Evolutionary conservation across 2,329 filamentous ascomycete species (phyloP), one percentile per base, ranked within the genome.

Genomic region (Mycosphaerelloides madeirae): DNA sequence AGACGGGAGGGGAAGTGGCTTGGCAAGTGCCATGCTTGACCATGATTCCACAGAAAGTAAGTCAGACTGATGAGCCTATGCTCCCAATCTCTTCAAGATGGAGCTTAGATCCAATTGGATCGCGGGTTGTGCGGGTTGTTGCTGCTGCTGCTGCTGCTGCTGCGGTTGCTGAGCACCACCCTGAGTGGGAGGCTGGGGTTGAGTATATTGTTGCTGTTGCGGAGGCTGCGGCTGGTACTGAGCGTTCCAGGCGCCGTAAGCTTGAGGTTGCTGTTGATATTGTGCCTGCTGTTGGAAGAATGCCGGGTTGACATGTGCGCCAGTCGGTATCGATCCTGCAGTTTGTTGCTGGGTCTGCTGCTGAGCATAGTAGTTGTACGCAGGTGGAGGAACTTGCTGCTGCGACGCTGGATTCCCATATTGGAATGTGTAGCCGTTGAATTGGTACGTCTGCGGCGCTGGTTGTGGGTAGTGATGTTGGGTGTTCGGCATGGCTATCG

Each of bases 381-480:
- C 60, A 37, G 60, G 57, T 36, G 40, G 22, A 33, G 37, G 32
- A 20, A 31, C 38, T 19, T 31, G 33, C 7, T 38, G 38, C 19
- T 36, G 49, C 9, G 22, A 9, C 22, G 22, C 6, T 25, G 22
- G 22, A 22, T 46, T 45, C 16, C 56, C 53, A 41, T 60, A 60
- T 14, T 59, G 57, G 39, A 56, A 60, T 6, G 44, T 51, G 25
- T 59, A 54, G 64, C 72, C 72, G 52, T 86, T 87, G 77, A 94
- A 96, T 70, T 85, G 83, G 81, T 96, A 96, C 74, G 96, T 85
- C 77, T 96, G 75, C 87, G 90, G 77, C 94, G 95, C 81, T 95
- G 89, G 81, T 95, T 95, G 31, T 15, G 41, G 43, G 33, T 31
- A 38, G 84, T 53, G 88, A 95, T 40, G 38, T 31, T 42, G 46